Base-by-base conservation (phyloP, 106 monocot genomes). In the Apostasia ramifera region DNA sequence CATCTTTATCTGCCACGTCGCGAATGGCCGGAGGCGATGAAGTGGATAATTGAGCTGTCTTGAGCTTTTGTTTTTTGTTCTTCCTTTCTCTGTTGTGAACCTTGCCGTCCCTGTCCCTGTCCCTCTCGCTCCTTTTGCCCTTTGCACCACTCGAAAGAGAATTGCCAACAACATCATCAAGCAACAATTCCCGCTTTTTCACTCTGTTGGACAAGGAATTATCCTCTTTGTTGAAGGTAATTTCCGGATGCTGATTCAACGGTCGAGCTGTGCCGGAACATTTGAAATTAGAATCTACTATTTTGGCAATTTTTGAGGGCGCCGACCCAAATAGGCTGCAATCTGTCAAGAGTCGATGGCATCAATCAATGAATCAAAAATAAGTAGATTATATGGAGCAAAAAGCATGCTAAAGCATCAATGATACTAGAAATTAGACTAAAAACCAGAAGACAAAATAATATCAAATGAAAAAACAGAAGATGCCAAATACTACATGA, bases 91-190 rank as follows among this genome's bases (percentile, higher is more conserved):
- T 79, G 26, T 71, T 74, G 14, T 78, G 71, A 43, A 61, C 81
- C 77, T 81, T 83, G 13, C 71, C 77, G 7, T 81, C 83, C 53
- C 77, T 77, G 7, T 81, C 83, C 53, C 77, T 77, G 44, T 87
- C 87, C 58, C 83, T 83, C 15, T 82, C 87, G 13, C 83, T 87
- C 53, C 83, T 77, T 72, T 87, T 87, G 59, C 87, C 80, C 72
- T 87, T 87, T 12, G 80, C 65, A 52, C 77, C 71, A 41, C 80
- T 81, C 8, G 53, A 57, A 55, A 83, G 71, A 50, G 83, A 80
- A 74, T 41, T 67, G 4, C 71, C 82, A 42, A 82, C 83, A 39
- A 83, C 87, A 55, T 84, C 83, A 70, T 88, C 87, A 41, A 87
- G 83, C 56, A 81, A 71, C 53, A 81, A 48, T 72, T 87, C 83